A percentile compares a stretch with the other conserved stretches of the same genome.
phyloP scores from a whole-genome alignment of 2,329 filamentous ascomycete genomes.

The Aspergillus sp. region DNA sequence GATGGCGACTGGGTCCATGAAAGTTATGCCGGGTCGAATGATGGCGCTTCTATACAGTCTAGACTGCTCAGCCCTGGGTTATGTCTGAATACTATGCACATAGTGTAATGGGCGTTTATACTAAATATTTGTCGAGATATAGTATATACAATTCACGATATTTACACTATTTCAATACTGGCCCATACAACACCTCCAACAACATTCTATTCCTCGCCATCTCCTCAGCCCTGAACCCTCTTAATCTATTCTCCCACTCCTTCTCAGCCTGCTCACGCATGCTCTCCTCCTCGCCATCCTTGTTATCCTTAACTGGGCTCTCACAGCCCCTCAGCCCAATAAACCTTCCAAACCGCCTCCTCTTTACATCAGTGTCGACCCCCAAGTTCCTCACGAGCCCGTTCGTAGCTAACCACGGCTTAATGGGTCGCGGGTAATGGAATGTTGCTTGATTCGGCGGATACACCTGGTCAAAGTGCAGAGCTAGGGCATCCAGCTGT shows the following conservation, averaged over 20 bases:
- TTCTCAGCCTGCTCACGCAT: conserved; percentile 9
- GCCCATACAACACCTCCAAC: neutral
- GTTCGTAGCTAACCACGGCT: conserved; percentile 30
- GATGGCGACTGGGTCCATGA: neutral
- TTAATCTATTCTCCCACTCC: neutral
- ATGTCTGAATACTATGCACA: too few relatives aligned
- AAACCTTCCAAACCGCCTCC: conserved; percentile 43
- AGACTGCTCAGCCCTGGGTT: too few relatives aligned
- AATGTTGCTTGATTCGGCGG: conserved; percentile 33
- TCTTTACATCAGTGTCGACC: conserved; percentile 37
- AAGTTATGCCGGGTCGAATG: too few relatives aligned
- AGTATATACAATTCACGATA: neutral
- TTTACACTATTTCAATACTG: neutral
- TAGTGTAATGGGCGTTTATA: neutral
- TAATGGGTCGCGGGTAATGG: conserved; percentile 34
- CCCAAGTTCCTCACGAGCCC: conserved; percentile 9
- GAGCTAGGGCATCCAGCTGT: conserved; percentile 43
- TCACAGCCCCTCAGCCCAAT: conserved; percentile 43
- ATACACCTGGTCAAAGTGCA: conserved; percentile 43
- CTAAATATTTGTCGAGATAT: neutral
- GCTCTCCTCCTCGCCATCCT: neutral
- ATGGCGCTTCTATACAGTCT: too few relatives aligned
- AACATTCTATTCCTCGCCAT: neutral
- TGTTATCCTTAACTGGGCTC: conserved; percentile 18
- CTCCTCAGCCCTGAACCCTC: neutral